These are phyloP conservation scores for Serpula lacrymans DNA, from an alignment of 768 basidiomycete species.

Conservation along the genomic window DNA sequence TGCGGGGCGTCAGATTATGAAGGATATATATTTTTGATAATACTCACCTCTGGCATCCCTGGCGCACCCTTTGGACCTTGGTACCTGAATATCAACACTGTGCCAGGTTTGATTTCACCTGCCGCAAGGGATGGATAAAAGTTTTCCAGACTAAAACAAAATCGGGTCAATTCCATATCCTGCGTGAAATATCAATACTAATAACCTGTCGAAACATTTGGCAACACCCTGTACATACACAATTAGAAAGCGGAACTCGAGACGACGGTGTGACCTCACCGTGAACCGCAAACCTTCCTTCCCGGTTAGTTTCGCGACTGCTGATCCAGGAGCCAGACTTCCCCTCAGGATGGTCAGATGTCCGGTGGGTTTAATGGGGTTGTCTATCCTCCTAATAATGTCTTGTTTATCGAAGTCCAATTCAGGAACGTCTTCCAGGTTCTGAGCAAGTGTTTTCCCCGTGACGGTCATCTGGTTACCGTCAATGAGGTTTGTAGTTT, in stretches of 20 bases:
- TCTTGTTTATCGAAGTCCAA: constrained; percentile 72
- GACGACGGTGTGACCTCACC: constrained; percentile 35
- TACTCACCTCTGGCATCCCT: constrained; percentile 77
- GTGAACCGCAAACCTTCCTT: constrained; percentile 87
- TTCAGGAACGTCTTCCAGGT: constrained; percentile 74
- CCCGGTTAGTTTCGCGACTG: constrained; percentile 91
- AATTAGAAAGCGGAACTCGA: constrained; percentile 1
- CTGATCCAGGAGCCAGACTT: constrained; percentile 82
- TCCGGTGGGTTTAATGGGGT: constrained; percentile 85
- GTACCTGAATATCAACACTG: constrained; percentile 79
- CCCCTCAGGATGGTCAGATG: constrained; percentile 86
- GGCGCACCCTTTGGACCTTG: constrained; percentile 91
- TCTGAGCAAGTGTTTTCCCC: constrained; percentile 86
- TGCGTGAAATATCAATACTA: constrained; percentile 1
- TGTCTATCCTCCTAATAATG: constrained; percentile 63
- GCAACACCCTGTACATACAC: constrained; percentile 58
- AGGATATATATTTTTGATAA: neutral
- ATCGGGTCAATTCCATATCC: neutral
- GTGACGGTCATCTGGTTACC: constrained; percentile 86
- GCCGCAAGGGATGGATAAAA: constrained; percentile 74
- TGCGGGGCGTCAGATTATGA: too few relatives aligned
- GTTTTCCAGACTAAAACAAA: constrained; percentile 46
- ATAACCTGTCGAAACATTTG: constrained; percentile 74
- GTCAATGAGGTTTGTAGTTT: constrained; percentile 75
- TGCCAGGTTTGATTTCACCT: constrained; percentile 74